Evolutionary conservation across 2,329 filamentous ascomycete species (phyloP).

Genomic region (Cytospora piceicola): DNA sequence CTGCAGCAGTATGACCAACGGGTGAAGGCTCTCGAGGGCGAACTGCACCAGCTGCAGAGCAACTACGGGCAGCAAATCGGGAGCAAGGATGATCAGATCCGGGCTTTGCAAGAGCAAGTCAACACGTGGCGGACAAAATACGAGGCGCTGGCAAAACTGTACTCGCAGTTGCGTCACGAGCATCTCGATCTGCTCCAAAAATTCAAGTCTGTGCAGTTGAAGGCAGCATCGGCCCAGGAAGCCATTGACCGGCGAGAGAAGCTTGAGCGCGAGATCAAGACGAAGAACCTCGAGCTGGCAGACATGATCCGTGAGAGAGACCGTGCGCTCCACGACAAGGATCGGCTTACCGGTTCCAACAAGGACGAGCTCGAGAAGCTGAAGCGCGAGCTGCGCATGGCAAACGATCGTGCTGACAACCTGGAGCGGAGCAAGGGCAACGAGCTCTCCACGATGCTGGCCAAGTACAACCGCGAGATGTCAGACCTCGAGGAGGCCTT

Average conservation of each 20-base stretch:
- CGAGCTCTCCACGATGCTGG: slow-evolving; percentile 90
- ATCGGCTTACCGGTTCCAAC: slow-evolving; percentile 81
- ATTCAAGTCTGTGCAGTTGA: slow-evolving; percentile 94
- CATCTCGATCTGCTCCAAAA: slow-evolving; percentile 94
- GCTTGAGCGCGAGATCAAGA: slow-evolving; percentile 96
- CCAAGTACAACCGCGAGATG: slow-evolving; percentile 97
- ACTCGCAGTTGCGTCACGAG: slow-evolving; percentile 93
- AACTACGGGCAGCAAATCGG: slow-evolving; percentile 83
- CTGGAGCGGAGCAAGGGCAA: slow-evolving; percentile 91
- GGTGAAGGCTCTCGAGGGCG: slow-evolving; percentile 89
- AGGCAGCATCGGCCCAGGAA: slow-evolving; percentile 95
- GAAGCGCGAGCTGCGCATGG: slow-evolving; percentile 89
- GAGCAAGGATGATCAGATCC: slow-evolving; percentile 94
- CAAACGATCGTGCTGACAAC: slow-evolving; percentile 88
- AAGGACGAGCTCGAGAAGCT: slow-evolving; percentile 95
- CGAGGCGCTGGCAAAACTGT: slow-evolving; percentile 92
- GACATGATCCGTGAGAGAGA: slow-evolving; percentile 99
- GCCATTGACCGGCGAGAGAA: slow-evolving; percentile 94
- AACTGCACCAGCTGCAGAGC: slow-evolving; percentile 78
- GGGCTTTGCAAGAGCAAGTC: slow-evolving; percentile 91
- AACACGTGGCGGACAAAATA: slow-evolving; percentile 98
- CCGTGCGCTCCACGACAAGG: slow-evolving; percentile 89
- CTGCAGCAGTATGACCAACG: slow-evolving; percentile 94
- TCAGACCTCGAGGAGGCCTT: slow-evolving; percentile 93
- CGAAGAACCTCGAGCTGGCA: slow-evolving; percentile 97